Evolutionary conservation across 495 filamentous ascomycete species (phyloP), one percentile per base, ranked within the genome.

Genomic region (Recurvomyces mirabilis): DNA sequence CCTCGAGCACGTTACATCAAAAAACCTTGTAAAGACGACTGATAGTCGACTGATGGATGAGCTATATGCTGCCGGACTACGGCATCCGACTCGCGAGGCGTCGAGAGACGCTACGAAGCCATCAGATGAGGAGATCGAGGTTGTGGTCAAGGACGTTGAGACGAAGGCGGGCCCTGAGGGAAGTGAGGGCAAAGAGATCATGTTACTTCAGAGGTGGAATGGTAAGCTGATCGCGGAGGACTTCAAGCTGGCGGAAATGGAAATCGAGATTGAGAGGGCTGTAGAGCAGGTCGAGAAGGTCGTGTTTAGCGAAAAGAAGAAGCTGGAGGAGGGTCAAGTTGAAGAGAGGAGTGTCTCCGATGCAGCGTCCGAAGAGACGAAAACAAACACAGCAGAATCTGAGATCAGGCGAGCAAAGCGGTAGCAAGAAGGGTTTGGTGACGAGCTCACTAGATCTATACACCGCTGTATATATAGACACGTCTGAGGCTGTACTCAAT

Each of bases 241-340:
- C 1, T 61, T 65, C 37, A 42, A 58, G 18, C 55, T 94, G 19
- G 87, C 89, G 0, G 84, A 85, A 41, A 73, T 96, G 41, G 79
- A 81, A 38, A 63, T 83, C n/a, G 91, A 96, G 64, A 77, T 93
- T 1, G 87, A 95, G 55, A 69, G 89, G 21, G 89, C 89, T 3
- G 81, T 91, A 28, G 75, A 81, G 67, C 89, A 96, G 67, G 83
- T 95, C 1, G 75, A 87, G 55, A 73, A 71, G 45, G 71, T 32
- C 2, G 61, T 67, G 19, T 76, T 29, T 63, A 75, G 41, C 68
- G 68, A 32, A 58, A 62, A 39, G 59, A 61, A 44, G 32, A 58
- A 20, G 56, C 58, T 11, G 29, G 51, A 11, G 51, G 41, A 5
- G 10, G 9, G 5, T 15, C 14, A 39, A 15, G 12, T n/a, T n/a